Evolutionary conservation across 2,329 filamentous ascomycete species (phyloP).

Genomic region (Endothia cerciana): DNA sequence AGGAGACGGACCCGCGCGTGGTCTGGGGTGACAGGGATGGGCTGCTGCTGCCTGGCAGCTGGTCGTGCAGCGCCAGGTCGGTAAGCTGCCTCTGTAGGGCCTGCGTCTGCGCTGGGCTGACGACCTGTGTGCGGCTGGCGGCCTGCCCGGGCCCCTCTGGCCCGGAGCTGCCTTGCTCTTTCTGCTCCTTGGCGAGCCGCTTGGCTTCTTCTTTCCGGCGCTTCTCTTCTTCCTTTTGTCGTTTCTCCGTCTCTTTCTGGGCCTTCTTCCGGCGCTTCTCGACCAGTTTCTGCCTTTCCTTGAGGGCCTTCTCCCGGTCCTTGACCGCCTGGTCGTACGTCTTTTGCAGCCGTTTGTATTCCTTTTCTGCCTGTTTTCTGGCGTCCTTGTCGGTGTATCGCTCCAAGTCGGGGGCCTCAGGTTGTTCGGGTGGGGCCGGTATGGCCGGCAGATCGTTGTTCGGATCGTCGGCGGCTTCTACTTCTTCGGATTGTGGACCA

Average conservation of each 20-base stretch:
- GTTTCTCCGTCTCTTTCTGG: constrained; percentile 47
- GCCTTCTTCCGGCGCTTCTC: constrained; percentile 56
- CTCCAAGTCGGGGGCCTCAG: constrained; percentile 59
- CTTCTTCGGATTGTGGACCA: constrained; percentile 21
- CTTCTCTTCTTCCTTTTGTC: constrained; percentile 35
- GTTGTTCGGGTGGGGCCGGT: constrained; percentile 56
- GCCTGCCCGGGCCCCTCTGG: neutral
- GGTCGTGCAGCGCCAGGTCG: constrained; percentile 23
- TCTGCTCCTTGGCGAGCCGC: constrained; percentile 35
- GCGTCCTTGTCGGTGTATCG: constrained; percentile 66
- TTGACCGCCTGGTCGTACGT: constrained; percentile 69
- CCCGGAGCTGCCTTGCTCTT: constrained; percentile 14
- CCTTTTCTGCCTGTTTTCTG: constrained; percentile 71
- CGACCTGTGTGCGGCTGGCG: constrained; percentile 16
- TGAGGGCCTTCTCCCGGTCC: constrained; percentile 65
- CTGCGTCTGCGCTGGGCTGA: constrained; percentile 19
- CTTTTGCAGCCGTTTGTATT: constrained; percentile 65
- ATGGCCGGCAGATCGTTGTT: constrained; percentile 45
- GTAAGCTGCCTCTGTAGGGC: constrained; percentile 27
- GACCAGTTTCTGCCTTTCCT: constrained; percentile 63
- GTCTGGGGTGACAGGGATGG: constrained; percentile 7
- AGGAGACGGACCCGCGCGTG: constrained; percentile 7
- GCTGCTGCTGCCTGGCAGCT: constrained; percentile 6
- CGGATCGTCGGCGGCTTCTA: constrained; percentile 24
- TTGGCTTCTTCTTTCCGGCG: constrained; percentile 28